Evolutionary conservation across 2,329 filamentous ascomycete species (phyloP).

Genomic region (Epichloe aotearoae): DNA sequence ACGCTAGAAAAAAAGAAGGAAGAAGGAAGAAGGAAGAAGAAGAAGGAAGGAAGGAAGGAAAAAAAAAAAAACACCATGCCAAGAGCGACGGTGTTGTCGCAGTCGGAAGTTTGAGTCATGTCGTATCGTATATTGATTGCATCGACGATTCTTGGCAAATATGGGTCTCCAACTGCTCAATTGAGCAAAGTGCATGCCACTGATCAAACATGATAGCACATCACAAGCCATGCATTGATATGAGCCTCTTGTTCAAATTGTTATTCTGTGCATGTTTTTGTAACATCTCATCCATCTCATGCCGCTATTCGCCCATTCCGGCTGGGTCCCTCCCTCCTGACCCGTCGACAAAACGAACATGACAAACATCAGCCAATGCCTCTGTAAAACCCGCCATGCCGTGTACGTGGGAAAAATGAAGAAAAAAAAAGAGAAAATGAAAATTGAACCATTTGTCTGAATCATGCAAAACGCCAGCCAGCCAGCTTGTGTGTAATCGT

Average conservation of each 20-base stretch:
- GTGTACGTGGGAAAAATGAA: neutral
- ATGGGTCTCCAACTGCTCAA: no score
- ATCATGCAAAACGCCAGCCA: conserved; percentile 6
- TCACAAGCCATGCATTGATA: neutral
- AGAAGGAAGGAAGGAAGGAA: no score
- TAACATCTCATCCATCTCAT: conserved; percentile 10
- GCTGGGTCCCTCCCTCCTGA: conserved; percentile 2
- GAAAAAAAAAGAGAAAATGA: neutral
- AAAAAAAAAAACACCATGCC: no score
- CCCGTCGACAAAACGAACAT: neutral
- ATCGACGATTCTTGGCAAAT: no score
- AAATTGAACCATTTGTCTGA: neutral
- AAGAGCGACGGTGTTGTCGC: no score
- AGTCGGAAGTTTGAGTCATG: no score
- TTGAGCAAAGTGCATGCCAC: no score
- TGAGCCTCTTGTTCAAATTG: neutral
- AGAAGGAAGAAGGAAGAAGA: no score
- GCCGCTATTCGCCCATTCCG: neutral
- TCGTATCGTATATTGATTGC: no score
- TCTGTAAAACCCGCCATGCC: conserved; percentile 5
- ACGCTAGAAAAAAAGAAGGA: no score
- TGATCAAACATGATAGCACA: no score
- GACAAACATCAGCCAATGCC: conserved; percentile 1
- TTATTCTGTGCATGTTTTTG: neutral
- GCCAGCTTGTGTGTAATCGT: neutral